Evolutionary conservation across 2,329 filamentous ascomycete species (phyloP), one percentile per base, ranked within the genome.

Genomic region (Fusarium abutilonis): DNA sequence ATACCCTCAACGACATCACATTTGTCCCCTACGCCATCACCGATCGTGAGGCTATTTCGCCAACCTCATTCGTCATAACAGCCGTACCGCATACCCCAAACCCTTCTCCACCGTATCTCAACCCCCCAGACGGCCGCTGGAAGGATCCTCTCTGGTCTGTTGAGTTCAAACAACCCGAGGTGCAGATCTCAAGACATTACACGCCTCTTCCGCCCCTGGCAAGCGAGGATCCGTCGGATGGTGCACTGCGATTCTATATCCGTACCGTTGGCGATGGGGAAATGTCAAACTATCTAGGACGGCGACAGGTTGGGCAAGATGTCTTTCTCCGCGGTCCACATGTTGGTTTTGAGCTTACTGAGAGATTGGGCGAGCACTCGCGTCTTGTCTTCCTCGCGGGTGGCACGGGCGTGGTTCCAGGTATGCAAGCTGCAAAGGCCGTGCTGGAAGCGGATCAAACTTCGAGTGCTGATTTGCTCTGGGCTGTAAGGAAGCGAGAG

Each of bases 181-280:
- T 98, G 54, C 93, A 97, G 77, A 96, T 99, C 68, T 91, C 92
- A 39, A 81, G 95, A 60, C 88, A 92, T 55, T 99, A 99, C 76
- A 98, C 95, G 4, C 93, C 94, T 1, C 80, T 99, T 0, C 94
- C 92, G 0, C 83, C 86, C 0, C 23, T 66, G 0, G 48, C 59
- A 1, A 66, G 47, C 5, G 67, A 72, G 13, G 70, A 75, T 3
- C 69, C 67, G 2, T 67, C 74, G n/a, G 69, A 71, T 31, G 77
- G 80, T 36, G 73, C 78, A 3, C 70, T 97, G 51, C 82, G 89
- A 9, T 88, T 98, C 60, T 83, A 96, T 60, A 88, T 98, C 48
- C 86, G 93, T n/a, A 84, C 83, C 57, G 87, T 97, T 67, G 82
- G 85, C 10, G 86, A 87, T 41, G 95, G 94, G 14, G 94, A 98